Evolutionary conservation across 2,329 filamentous ascomycete genomes (phyloP), one percentile per base, ranked within the genome.

Genomic region (Aureobasidium vineae): DNA sequence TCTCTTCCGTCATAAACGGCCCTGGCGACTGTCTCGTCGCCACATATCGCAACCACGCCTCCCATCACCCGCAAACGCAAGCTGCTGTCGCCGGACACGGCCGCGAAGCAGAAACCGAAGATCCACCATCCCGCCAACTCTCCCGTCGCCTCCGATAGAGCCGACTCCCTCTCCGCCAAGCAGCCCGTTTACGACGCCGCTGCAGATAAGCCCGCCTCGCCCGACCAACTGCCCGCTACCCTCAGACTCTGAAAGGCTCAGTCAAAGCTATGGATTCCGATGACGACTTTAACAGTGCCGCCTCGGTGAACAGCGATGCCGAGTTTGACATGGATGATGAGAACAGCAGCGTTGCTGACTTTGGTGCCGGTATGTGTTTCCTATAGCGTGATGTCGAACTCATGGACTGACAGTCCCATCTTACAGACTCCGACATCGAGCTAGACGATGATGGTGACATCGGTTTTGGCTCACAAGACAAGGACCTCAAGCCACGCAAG

Each of bases 201-300:
- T 70, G 68, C 13, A 65, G 67, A 36, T 67, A 69, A 69, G 28
- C 52, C 64, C 47, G 56, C 75, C 68, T 77, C 74, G 70, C 76
- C 78, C 71, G 76, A 76, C 71, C 75, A 74, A 69, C 72, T 75
- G 66, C 76, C 77, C 45, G 79, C 80, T 50, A 84, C 85, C 47
- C 87, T 26, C 84, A 75, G 72, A 75, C 70, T 64, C 73, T 72
- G 16, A 64, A 53, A 72, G 77, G 69, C 69, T 82, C 80, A 41
- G 79, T 73, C 65, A 73, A 71, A 59, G 85, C 82, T 70, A 97
- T 97, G 93, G 92, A 97, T 80, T 97, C 93, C 10, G 94, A 98
- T 73, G 92, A 97, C 74, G 94, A 97, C 68, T 93, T 93, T 78
- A 90, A 95, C 85, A 96, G 90, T 72, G 87, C 88, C 75, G 83